These are phyloP conservation scores for Curvularia hawaiiensis DNA, from an alignment of 2,329 filamentous ascomycete genomes.

Conservation along the genomic window DNA sequence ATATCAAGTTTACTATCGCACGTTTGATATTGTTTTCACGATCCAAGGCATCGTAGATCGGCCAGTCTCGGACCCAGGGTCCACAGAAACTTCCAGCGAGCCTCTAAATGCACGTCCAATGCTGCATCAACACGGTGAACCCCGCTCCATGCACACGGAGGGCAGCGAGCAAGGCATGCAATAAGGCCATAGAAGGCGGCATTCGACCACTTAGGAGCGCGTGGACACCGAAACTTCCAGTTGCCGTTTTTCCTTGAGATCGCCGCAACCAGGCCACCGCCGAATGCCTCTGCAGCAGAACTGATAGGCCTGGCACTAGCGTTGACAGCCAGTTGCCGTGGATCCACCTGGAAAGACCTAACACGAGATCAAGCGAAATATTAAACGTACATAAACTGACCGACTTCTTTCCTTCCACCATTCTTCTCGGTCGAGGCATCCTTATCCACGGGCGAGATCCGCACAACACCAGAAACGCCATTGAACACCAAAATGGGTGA, in stretches of 20 bases:
- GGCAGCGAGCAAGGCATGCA: neutral
- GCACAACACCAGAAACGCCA: slow-evolving; percentile 3
- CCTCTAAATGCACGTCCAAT: slow-evolving; percentile 10
- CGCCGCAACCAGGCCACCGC: neutral
- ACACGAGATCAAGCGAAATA: slow-evolving; percentile 12
- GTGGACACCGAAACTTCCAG: neutral
- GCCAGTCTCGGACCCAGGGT: slow-evolving; percentile 19
- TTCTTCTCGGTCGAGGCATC: neutral
- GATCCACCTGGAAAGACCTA: slow-evolving; percentile 15
- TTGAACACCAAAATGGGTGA: slow-evolving; percentile 18
- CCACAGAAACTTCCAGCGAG: slow-evolving; percentile 26
- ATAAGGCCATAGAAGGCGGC: neutral
- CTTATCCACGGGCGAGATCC: slow-evolving; percentile 6
- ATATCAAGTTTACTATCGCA: slow-evolving; percentile 4
- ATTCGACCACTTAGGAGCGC: neutral
- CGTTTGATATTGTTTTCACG: slow-evolving; percentile 5
- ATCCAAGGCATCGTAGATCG: slow-evolving; percentile 16
- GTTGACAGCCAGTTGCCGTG: slow-evolving; percentile 12
- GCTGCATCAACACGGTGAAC: slow-evolving; percentile 11
- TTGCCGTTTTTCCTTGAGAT: neutral
- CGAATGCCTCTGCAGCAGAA: slow-evolving; percentile 5
- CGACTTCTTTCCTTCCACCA: neutral
- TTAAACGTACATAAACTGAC: slow-evolving; percentile 8
- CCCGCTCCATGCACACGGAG: slow-evolving; percentile 6
- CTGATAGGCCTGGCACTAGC: slow-evolving; percentile 12